Base-by-base conservation (phyloP, 352 stramenopile species). In the Phytophthora fragariaefolia region DNA sequence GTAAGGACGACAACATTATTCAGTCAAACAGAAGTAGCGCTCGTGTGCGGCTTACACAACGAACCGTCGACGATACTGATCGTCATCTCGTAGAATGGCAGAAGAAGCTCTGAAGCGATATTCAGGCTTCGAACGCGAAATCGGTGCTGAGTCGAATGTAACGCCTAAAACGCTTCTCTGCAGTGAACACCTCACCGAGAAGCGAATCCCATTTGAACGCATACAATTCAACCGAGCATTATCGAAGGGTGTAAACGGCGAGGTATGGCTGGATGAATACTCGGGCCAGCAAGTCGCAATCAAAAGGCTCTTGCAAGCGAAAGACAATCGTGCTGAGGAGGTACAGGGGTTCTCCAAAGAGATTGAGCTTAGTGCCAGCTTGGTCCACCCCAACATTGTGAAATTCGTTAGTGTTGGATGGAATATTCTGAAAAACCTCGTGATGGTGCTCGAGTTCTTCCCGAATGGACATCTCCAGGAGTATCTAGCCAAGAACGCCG, bases 241-340 rank as follows among this genome's bases (percentile, higher is more conserved):
- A 0, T 68, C 70, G 0, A 75, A 77, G 4, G 81, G 74, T 6
- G 74, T 73, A 3, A 81, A 66, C 24, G 79, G 79, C 15, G 81
- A 90, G 55, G 79, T 90, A 1, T 88, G 77, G 77, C 6, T 74
- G 0, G 75, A 66, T 2, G 32, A 66, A 20, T 81, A 71, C 32
- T 36, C 63, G 0, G 49, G 61, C 4, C 27, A 58, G 18, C 43
- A 58, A 0, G 73, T 88, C 6, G 77, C 79, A 0, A 67, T 84
- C 30, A 85, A 87, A 53, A 58, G 61, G n/a, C 52, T 84, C 23
- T 17, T 81, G 6, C 55, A 79, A 38, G 52, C 48, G 18, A 68
- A 54, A 23, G 42, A 32, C 28, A 58, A 63, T 27, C 55, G 34
- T 15, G 79, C 54, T 53, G 43, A 75, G 0, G 63, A 82, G 38